These are phyloP conservation scores for Aquanectria penicillioides DNA, from an alignment of 2,329 filamentous ascomycete species.

Conservation along the genomic window DNA sequence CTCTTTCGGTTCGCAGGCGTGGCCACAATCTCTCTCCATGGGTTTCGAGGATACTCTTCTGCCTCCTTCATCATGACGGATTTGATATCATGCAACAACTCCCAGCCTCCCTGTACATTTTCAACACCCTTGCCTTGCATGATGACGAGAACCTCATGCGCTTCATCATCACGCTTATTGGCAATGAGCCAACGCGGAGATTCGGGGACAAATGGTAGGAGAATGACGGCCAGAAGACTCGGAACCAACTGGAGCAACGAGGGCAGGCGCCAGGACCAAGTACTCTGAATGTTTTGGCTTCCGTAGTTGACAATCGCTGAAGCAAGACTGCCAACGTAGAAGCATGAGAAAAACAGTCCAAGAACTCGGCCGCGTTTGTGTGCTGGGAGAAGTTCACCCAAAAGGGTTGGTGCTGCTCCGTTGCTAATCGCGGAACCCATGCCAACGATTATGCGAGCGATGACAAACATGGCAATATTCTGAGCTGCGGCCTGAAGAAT, in stretches of 20 bases:
- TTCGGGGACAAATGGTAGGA: conserved; percentile 26
- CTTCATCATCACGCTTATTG: conserved; percentile 43
- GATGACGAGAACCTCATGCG: conserved; percentile 49
- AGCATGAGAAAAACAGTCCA: conserved; percentile 40
- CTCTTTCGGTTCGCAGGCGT: conserved; percentile 39
- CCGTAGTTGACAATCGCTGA: conserved; percentile 38
- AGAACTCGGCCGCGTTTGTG: conserved; percentile 28
- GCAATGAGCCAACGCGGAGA: conserved; percentile 50
- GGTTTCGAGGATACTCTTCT: conserved; percentile 37
- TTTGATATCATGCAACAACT: conserved; percentile 35
- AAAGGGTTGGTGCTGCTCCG: conserved; percentile 56
- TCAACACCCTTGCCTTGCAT: conserved; percentile 52
- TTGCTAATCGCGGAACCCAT: conserved; percentile 55
- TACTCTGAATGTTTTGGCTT: conserved; percentile 38
- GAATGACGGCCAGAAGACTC: conserved; percentile 25
- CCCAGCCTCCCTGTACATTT: conserved; percentile 18
- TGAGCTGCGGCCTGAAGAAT: conserved; percentile 59
- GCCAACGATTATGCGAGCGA: conserved; percentile 57
- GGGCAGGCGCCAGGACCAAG: conserved; percentile 48
- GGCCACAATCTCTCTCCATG: conserved; percentile 41
- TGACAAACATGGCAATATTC: conserved; percentile 61
- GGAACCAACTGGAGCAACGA: conserved; percentile 44
- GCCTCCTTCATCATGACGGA: conserved; percentile 37
- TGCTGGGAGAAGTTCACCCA: conserved; percentile 59
- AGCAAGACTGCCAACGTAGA: conserved; percentile 43